Percentiles rank a stretch among this genome's conserved stretches.
Evolutionary conservation across 1,284 basidiomycete species (phyloP).

Genomic region (Pseudozyma sp.): DNA sequence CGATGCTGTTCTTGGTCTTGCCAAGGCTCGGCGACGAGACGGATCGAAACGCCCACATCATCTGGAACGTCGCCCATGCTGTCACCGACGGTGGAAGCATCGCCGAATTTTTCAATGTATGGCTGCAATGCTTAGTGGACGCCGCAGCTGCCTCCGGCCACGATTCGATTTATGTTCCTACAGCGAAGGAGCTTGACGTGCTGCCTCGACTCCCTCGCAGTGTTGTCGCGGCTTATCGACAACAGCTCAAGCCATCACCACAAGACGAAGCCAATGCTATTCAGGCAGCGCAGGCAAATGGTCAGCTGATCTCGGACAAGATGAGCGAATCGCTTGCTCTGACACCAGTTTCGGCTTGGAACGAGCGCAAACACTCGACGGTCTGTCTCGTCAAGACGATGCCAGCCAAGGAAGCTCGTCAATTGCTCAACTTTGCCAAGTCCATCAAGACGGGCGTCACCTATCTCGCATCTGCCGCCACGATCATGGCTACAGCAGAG

Average conservation of each 20-base stretch:
- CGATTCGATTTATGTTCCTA: slow-evolving; percentile 23
- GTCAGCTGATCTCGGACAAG: slow-evolving; percentile 25
- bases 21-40: slow-evolving; percentile 10
- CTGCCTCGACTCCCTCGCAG: slow-evolving; percentile 25
- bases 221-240: slow-evolving; percentile 19
- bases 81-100: slow-evolving; percentile 44
- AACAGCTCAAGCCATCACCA: slow-evolving; percentile 21
- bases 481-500: slow-evolving; percentile 29
- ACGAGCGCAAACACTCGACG: slow-evolving; percentile 25
- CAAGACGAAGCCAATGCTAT: slow-evolving; percentile 5
- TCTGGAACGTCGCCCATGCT: slow-evolving; percentile 47
- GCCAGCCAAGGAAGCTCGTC: slow-evolving; percentile 5
- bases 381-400: slow-evolving; percentile 18
- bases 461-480: slow-evolving; percentile 35
- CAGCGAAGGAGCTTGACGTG: slow-evolving; percentile 18
- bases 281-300: slow-evolving; percentile 12
- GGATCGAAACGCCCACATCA: slow-evolving; percentile 14
- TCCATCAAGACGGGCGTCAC: slow-evolving; percentile 20
- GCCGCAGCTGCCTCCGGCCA: slow-evolving; percentile 10
- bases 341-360: slow-evolving; percentile 3
- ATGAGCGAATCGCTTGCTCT: slow-evolving; percentile 27
- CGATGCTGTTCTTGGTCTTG: slow-evolving; percentile 39
- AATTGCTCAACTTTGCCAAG: slow-evolving; percentile 21
- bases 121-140: slow-evolving; percentile 34
- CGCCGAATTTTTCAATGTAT: slow-evolving; percentile 23